Evolutionary conservation across 1,284 basidiomycete genomes (phyloP).

Genomic region (Melampsora occidentalis): DNA sequence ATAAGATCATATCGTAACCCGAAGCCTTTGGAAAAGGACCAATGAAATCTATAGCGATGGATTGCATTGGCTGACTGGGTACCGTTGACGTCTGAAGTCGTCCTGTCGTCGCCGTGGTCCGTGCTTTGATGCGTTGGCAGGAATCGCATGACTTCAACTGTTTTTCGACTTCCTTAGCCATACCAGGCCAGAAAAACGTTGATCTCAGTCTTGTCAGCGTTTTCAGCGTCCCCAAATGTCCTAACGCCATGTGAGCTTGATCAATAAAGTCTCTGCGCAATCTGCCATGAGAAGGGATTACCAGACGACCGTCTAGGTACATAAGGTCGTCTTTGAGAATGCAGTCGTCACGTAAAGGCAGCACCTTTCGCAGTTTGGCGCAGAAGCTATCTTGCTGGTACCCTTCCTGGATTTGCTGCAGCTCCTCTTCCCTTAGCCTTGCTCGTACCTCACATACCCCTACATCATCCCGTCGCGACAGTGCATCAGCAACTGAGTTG

Average conservation of each 20-base stretch:
- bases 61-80: neutral
- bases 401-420: neutral
- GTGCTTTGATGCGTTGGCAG: conserved; percentile 4
- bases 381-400: conserved; percentile 7
- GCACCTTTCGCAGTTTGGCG: neutral
- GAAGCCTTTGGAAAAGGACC: neutral
- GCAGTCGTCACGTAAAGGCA: conserved; percentile 1
- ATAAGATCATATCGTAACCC: conserved; percentile 14
- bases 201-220: neutral
- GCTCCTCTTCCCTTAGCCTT: neutral
- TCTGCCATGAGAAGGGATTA: neutral
- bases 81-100: neutral
- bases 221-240: conserved; percentile 8
- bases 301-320: neutral
- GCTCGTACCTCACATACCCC: neutral
- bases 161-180: neutral
- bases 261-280: neutral
- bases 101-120: conserved; percentile 1
- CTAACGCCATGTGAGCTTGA: conserved; percentile 2
- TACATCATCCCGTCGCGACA: neutral
- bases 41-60: conserved; percentile 10
- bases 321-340: neutral
- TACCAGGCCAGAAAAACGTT: conserved; percentile 12
- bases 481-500: neutral
- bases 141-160: neutral